Conservation (phyloP, 176 grass and related monocot species). For the Bolboschoenus planiculmis region DNA sequence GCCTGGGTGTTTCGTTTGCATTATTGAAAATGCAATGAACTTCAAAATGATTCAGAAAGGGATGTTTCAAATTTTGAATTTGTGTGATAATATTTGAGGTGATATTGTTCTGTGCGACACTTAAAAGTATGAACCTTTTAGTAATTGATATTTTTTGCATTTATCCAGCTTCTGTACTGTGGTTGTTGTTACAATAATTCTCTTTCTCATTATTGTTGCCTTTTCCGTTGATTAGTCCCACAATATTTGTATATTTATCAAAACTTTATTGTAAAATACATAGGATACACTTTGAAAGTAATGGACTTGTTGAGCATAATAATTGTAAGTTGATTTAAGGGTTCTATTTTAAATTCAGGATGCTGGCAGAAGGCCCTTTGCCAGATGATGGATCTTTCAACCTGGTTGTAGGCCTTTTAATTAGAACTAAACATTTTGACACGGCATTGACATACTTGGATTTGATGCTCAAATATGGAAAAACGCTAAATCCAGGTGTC, state of each 20-base stretch:
- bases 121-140: not conserved
- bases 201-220: not conserved
- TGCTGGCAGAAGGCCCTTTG: slow-evolving; percentile 70
- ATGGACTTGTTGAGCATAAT: not conserved
- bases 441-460: slow-evolving; percentile 78
- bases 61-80: not conserved
- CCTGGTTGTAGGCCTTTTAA: slow-evolving; percentile 70
- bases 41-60: not conserved
- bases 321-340: slow-evolving; percentile 1
- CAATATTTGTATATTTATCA: not conserved
- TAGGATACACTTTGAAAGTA: not conserved
- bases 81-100: not conserved
- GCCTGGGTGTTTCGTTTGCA: not conserved
- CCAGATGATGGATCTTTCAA: slow-evolving; percentile 96
- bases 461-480: slow-evolving; percentile 64
- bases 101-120: not conserved
- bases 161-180: not conserved
- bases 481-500: slow-evolving; percentile 40
- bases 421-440: slow-evolving; percentile 53
- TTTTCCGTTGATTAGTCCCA: not conserved
- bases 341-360: slow-evolving; percentile 61
- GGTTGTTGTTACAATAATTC: not conserved
- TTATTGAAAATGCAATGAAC: not conserved
- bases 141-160: not conserved
- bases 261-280: not conserved